phyloP scores from a whole-genome alignment of 441 rosid species.

The Rhodomyrtus psidioides region DNA sequence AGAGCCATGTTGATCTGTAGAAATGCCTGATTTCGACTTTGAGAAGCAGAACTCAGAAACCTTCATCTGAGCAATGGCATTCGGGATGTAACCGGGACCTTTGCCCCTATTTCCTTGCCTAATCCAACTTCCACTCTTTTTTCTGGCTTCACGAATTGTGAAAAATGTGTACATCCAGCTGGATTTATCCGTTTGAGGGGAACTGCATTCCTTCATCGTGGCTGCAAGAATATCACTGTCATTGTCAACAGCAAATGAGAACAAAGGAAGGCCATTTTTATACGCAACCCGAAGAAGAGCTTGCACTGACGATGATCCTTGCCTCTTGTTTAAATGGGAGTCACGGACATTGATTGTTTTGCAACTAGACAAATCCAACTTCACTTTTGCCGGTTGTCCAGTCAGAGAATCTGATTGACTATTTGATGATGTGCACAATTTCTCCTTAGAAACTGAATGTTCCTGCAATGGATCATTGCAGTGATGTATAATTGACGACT shows the following conservation, averaged over 20 bases:
- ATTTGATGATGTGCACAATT: constrained; percentile 23
- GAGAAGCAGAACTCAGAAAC: constrained; percentile 48
- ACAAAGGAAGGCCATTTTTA: constrained; percentile 79
- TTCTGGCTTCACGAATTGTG: constrained; percentile 60
- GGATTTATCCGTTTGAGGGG: constrained; percentile 40
- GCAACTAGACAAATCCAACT: constrained; percentile 25
- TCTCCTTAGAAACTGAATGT: constrained; percentile 25
- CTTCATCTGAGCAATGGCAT: constrained; percentile 72
- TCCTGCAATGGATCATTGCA: constrained; percentile 33
- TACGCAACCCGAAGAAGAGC: constrained; percentile 80
- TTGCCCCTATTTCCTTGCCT: constrained; percentile 54
- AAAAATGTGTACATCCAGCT: constrained; percentile 69
- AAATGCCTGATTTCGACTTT: constrained; percentile 13
- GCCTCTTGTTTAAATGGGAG: constrained; percentile 30
- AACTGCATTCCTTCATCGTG: constrained; percentile 51
- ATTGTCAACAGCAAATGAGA: constrained; percentile 84
- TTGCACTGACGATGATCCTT: constrained; percentile 41
- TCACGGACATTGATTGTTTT: constrained; percentile 25
- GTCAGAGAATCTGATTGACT: constrained; percentile 23
- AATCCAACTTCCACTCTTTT: constrained; percentile 74
- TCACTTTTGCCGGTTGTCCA: constrained; percentile 29
- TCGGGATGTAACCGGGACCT: constrained; percentile 54
- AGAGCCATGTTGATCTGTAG: constrained; percentile 20
- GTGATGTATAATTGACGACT: constrained; percentile 26
- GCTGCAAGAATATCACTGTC: constrained; percentile 72